Conservation (phyloP, 2,329 filamentous ascomycete species). For the Epichloe sp. region DNA sequence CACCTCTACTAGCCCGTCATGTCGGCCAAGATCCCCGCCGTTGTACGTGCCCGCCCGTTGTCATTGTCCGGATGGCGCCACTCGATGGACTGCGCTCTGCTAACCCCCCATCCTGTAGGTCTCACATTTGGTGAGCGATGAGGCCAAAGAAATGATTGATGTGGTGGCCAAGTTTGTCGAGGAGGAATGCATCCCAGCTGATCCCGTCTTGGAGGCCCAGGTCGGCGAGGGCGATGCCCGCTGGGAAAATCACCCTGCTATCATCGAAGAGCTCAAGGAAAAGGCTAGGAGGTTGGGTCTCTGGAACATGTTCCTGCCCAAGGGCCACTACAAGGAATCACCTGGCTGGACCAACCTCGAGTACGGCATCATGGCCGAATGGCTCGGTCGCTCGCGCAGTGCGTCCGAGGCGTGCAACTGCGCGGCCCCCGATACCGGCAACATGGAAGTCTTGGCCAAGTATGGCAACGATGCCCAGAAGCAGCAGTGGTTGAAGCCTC, state of each 20-base stretch:
- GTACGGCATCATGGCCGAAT: slow-evolving; percentile 96
- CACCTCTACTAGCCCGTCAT: slow-evolving; percentile 10
- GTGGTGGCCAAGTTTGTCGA: slow-evolving; percentile 91
- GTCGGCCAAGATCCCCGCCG: slow-evolving; percentile 20
- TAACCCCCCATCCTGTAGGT: slow-evolving; percentile 20
- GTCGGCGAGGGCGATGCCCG: slow-evolving; percentile 62
- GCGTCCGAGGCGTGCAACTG: slow-evolving; percentile 86
- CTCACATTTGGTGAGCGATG: slow-evolving; percentile 58
- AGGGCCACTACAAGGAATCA: slow-evolving; percentile 88
- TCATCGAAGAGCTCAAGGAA: slow-evolving; percentile 81
- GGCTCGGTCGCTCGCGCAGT: slow-evolving; percentile 71
- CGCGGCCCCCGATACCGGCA: slow-evolving; percentile 81
- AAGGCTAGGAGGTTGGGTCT: slow-evolving; percentile 73
- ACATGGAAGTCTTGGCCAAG: slow-evolving; percentile 91
- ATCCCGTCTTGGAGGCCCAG: slow-evolving; percentile 68
- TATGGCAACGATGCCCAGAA: slow-evolving; percentile 82
- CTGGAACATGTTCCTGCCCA: slow-evolving; percentile 98
- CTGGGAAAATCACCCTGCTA: slow-evolving; percentile 66
- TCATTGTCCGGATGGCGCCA: not conserved
- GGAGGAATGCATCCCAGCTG: slow-evolving; percentile 83
- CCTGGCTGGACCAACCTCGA: slow-evolving; percentile 92
- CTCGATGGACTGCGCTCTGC: not conserved
- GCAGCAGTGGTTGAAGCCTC: slow-evolving; percentile 64
- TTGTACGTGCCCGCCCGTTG: slow-evolving; percentile 12
- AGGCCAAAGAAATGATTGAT: slow-evolving; percentile 73